Evolutionary conservation across 2,329 filamentous ascomycete species (phyloP), one percentile per base, ranked within the genome.

Genomic region (Ampelomyces quisqualis): DNA sequence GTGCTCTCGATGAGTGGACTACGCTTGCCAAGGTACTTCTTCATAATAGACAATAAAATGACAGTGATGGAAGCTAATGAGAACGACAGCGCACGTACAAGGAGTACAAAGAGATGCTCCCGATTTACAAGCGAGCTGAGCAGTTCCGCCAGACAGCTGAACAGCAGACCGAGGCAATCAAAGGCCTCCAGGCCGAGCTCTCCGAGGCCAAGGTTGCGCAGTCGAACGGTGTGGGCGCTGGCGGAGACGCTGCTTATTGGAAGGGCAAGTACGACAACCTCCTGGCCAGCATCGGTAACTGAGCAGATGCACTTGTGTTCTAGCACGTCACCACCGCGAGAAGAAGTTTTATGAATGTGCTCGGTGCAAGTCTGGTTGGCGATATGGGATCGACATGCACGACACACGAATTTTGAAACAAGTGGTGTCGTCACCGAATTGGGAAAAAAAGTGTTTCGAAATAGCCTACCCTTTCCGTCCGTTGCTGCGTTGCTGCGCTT

Each of bases 231-330:
- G 36, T 41, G 1, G 40, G 29, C 10, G 14, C 30, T 18, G 24
- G 22, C 28, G 29, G 18, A 2, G 52, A 58, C 22, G 32, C 30
- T 18, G 34, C 28, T 1, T 59, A 61, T 48, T 62, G 59, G 59
- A 58, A 57, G 41, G 33, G 29, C 17, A 60, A 57, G 42, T 62
- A 62, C 20, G 57, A 62, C 14, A 32, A 29, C 2, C 51, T 62
- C 13, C 35, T 60, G 33, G 44, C 52, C 14, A 41, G 28, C 13
- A 18, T 58, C 24, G 39, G 56, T 15, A 24, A 18, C 32, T 34
- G n/a, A n/a, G n/a, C n/a, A n/a, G n/a, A n/a, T n/a, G n/a, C n/a
- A n/a, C n/a, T n/a, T n/a, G n/a, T n/a, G n/a, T n/a, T n/a, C n/a
- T n/a, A n/a, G n/a, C n/a, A n/a, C n/a, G n/a, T n/a, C n/a, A n/a